phyloP scores from a whole-genome alignment of 345 rosid species.

The Moricandia arvensis region DNA sequence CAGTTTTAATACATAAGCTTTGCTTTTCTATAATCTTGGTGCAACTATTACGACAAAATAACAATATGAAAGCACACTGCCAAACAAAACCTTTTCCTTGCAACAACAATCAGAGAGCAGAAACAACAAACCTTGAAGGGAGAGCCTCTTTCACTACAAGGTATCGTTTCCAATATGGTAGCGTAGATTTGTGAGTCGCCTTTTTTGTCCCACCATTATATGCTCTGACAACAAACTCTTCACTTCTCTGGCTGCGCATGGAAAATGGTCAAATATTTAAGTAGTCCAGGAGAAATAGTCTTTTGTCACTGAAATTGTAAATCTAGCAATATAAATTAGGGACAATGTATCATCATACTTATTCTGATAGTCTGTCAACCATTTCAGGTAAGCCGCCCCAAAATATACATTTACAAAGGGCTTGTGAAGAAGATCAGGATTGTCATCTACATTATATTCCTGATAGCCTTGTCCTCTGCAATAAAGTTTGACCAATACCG shows the following conservation, averaged over 20 bases:
- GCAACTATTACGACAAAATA: background rate
- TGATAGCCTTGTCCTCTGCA: constrained; percentile 68
- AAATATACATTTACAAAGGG: constrained; percentile 81
- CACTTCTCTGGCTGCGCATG: constrained; percentile 70
- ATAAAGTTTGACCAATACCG: constrained; percentile 22
- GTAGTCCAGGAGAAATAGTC: background rate
- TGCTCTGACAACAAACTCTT: constrained; percentile 87
- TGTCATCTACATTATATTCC: constrained; percentile 50
- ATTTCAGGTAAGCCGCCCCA: constrained; percentile 85
- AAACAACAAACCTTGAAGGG: constrained; percentile 57
- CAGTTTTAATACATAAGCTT: constrained; percentile 13
- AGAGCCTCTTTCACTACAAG: constrained; percentile 76
- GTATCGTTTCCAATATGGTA: constrained; percentile 81
- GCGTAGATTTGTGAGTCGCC: constrained; percentile 81
- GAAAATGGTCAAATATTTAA: constrained; percentile 17
- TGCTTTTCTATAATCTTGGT: constrained; percentile 2
- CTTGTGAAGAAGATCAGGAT: constrained; percentile 66
- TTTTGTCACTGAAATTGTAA: constrained; percentile 4
- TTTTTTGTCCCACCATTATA: constrained; percentile 77
- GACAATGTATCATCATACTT: constrained; percentile 50
- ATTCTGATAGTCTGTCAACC: constrained; percentile 68
- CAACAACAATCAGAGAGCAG: constrained; percentile 5
- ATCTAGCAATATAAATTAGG: background rate
- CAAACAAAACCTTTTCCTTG: background rate
- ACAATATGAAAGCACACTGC: background rate